These are phyloP conservation scores for Ustilago nuda DNA, from an alignment of 1,284 basidiomycete genomes.

Conservation along the genomic window DNA sequence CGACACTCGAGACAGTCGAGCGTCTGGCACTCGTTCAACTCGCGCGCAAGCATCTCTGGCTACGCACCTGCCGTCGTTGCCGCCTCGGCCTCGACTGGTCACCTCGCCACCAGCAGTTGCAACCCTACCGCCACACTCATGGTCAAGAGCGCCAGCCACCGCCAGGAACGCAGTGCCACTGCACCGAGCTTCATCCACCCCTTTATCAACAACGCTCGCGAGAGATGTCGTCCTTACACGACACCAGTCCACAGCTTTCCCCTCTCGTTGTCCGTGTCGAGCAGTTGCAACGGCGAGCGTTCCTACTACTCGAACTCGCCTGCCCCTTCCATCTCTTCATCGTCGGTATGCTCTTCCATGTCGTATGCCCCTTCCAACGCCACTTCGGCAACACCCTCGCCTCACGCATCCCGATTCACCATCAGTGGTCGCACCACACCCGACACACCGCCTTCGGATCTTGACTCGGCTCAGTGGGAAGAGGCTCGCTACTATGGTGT, in stretches of 20 bases:
- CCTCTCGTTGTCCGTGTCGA: slow-evolving; percentile 21
- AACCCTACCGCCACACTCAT: slow-evolving; percentile 37
- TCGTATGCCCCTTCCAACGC: slow-evolving; percentile 36
- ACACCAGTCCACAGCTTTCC: slow-evolving; percentile 50
- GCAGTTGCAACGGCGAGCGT: slow-evolving; percentile 14
- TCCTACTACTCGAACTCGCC: slow-evolving; percentile 42
- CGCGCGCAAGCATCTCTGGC: slow-evolving; percentile 52
- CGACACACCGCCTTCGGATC: slow-evolving; percentile 61
- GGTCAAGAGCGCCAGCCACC: slow-evolving; percentile 49
- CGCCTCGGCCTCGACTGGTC: slow-evolving; percentile 18
- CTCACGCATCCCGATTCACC: slow-evolving; percentile 46
- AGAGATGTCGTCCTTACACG: slow-evolving; percentile 53
- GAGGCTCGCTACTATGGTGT: slow-evolving; percentile 42
- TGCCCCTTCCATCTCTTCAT: slow-evolving; percentile 49
- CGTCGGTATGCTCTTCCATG: slow-evolving; percentile 49
- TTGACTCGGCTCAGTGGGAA: slow-evolving; percentile 42
- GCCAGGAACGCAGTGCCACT: slow-evolving; percentile 39
- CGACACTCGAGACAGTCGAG: slow-evolving; percentile 47
- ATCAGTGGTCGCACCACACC: slow-evolving; percentile 63
- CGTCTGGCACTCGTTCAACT: slow-evolving; percentile 36
- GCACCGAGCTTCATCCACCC: slow-evolving; percentile 48
- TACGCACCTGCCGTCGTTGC: slow-evolving; percentile 24
- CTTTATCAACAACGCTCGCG: slow-evolving; percentile 46
- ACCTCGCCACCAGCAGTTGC: slow-evolving; percentile 29
- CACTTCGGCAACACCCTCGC: slow-evolving; percentile 49